Percentiles rank a stretch among this genome's conserved stretches.
Conservation (phyloP, 352 stramenopile species). For the Globisporangium cederbergense region DNA sequence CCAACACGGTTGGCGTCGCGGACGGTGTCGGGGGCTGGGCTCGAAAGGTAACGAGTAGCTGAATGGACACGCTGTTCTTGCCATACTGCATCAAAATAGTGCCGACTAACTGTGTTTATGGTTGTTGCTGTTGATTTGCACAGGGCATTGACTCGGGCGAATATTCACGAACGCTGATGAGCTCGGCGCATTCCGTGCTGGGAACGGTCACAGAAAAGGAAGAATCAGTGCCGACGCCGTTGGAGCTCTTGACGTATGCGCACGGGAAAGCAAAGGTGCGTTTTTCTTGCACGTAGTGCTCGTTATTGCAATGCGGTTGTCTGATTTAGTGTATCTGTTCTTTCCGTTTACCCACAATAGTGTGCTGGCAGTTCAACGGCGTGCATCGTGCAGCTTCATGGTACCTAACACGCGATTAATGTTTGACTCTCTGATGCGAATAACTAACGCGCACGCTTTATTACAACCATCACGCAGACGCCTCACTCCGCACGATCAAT, state of each 20-base stretch:
- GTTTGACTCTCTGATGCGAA: not conserved
- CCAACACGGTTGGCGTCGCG: conserved; percentile 76
- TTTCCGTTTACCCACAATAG: conserved; percentile 15
- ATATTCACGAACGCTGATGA: conserved; percentile 85
- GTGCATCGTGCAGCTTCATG: conserved; percentile 78
- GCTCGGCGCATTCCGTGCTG: conserved; percentile 33
- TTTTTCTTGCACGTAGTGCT: not conserved
- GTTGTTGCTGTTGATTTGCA: not conserved
- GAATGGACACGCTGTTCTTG: not conserved
- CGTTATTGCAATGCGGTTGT: not conserved
- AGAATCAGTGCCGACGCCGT: conserved; percentile 39
- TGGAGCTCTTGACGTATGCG: conserved; percentile 69
- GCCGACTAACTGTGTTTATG: not conserved
- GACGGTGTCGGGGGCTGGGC: conserved; percentile 87
- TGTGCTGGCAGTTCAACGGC: conserved; percentile 82
- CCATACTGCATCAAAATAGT: not conserved
- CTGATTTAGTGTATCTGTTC: conserved; percentile 2
- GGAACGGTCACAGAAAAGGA: conserved; percentile 16
- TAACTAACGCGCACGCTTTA: not conserved
- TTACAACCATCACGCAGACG: conserved; percentile 24
- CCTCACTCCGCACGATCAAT: conserved; percentile 83
- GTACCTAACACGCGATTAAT: conserved; percentile 23
- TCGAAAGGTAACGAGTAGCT: conserved; percentile 44
- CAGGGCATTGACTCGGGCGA: conserved; percentile 85
- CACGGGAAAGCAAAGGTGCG: conserved; percentile 58